These are phyloP conservation scores for Pestalotiopsis sp. DNA, from an alignment of 2,329 filamentous ascomycete genomes.

Conservation along the genomic window DNA sequence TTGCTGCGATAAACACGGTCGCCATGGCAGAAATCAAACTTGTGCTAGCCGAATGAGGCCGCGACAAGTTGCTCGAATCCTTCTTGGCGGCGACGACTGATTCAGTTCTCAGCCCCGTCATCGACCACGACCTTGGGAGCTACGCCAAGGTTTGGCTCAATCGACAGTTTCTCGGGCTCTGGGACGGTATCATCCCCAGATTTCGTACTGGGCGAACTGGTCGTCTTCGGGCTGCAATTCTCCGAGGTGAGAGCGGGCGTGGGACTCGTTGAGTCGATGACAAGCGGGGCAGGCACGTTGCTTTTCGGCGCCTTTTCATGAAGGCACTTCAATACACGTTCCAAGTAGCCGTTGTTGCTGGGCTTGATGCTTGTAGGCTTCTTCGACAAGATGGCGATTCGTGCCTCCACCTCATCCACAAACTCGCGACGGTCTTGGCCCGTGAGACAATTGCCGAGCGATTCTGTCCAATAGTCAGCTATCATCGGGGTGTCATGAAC, in stretches of 20 bases:
- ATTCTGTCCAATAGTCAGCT: constrained; percentile 65
- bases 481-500: background rate
- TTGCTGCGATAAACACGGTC: background rate
- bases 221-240: constrained; percentile 70
- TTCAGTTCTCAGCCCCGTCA: constrained; percentile 2
- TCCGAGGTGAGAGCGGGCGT: constrained; percentile 71
- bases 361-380: constrained; percentile 10
- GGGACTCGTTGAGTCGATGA: constrained; percentile 57
- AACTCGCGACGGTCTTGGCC: constrained; percentile 22
- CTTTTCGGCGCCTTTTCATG: constrained; percentile 21
- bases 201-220: constrained; percentile 65
- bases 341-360: background rate
- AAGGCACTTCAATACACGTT: background rate
- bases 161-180: constrained; percentile 25
- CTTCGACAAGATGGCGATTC: constrained; percentile 65
- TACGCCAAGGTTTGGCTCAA: background rate
- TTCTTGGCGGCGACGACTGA: too few relatives aligned
- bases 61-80: background rate
- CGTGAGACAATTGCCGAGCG: constrained; percentile 31
- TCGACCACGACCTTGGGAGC: constrained; percentile 5
- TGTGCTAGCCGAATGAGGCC: background rate
- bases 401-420: constrained; percentile 56
- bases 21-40: background rate
- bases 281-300: constrained; percentile 41
- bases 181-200: constrained; percentile 47